Evolutionary conservation across 2,329 filamentous ascomycete species (phyloP).

Genomic region (Purpureocillium takamizusanense): DNA sequence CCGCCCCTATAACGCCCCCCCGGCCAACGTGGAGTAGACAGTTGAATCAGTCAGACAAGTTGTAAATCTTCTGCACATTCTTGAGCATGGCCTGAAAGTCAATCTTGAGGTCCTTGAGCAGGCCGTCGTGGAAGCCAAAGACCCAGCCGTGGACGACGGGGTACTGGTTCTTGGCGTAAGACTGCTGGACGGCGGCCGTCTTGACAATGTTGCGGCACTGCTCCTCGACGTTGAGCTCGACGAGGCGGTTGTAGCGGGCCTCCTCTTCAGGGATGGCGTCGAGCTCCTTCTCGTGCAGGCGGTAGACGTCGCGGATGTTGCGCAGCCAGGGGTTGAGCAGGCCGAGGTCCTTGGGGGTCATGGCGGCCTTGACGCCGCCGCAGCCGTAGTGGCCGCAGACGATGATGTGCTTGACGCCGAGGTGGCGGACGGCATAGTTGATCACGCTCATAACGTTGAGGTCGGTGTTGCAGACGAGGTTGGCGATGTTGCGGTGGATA

Average conservation of each 20-base stretch:
- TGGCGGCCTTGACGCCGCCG: slow-evolving; percentile 66
- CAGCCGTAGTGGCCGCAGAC: slow-evolving; percentile 75
- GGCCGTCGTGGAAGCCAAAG: slow-evolving; percentile 59
- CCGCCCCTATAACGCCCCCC: no score
- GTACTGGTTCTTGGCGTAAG: slow-evolving; percentile 51
- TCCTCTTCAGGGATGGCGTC: slow-evolving; percentile 51
- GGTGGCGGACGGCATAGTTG: slow-evolving; percentile 74
- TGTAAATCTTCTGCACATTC: slow-evolving; percentile 57
- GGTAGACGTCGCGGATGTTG: slow-evolving; percentile 67
- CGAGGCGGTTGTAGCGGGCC: slow-evolving; percentile 59
- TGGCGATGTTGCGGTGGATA: slow-evolving; percentile 91
- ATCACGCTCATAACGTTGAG: slow-evolving; percentile 75
- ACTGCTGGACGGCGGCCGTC: slow-evolving; percentile 71
- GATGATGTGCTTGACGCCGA: slow-evolving; percentile 74
- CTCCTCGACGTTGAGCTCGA: slow-evolving; percentile 75
- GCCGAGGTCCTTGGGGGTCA: slow-evolving; percentile 61
- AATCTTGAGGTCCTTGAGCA: slow-evolving; percentile 56
- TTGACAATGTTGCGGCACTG: slow-evolving; percentile 72
- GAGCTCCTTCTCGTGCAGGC: slow-evolving; percentile 61
- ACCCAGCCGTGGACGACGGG: slow-evolving; percentile 69
- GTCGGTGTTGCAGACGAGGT: slow-evolving; percentile 72
- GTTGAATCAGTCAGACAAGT: slow-evolving; percentile 32
- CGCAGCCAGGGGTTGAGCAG: slow-evolving; percentile 66
- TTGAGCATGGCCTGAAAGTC: slow-evolving; percentile 48
- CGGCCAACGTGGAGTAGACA: no score